phyloP scores from a whole-genome alignment of 2,329 filamentous ascomycete genomes.

The Pyrenophora graminea region DNA sequence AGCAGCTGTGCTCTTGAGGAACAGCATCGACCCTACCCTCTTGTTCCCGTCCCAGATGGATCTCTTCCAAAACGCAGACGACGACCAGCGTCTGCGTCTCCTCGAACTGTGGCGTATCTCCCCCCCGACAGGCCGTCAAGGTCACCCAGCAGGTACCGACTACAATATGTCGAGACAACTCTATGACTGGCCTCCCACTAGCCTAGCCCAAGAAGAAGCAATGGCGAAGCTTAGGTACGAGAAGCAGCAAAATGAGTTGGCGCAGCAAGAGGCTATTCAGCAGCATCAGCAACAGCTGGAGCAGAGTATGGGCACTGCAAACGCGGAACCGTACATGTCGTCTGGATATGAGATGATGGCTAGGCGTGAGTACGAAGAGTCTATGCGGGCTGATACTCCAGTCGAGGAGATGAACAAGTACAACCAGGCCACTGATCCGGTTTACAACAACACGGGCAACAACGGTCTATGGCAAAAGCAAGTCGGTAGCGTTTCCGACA shows the following conservation, averaged over 20 bases:
- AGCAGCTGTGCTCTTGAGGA: slow-evolving; percentile 63
- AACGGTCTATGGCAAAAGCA: slow-evolving; percentile 56
- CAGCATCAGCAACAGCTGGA: slow-evolving; percentile 35
- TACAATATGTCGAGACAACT: slow-evolving; percentile 50
- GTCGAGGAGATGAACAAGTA: slow-evolving; percentile 51
- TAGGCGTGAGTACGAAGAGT: slow-evolving; percentile 65
- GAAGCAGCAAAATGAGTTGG: slow-evolving; percentile 41
- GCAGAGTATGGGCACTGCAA: slow-evolving; percentile 34
- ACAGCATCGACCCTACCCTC: slow-evolving; percentile 70
- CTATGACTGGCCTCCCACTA: slow-evolving; percentile 60
- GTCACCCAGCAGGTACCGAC: slow-evolving; percentile 44
- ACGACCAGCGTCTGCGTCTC: slow-evolving; percentile 72
- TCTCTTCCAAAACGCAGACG: slow-evolving; percentile 76
- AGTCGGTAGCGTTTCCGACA: slow-evolving; percentile 49
- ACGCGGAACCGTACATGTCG: slow-evolving; percentile 79
- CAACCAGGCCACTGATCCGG: slow-evolving; percentile 67
- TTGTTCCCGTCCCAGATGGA: slow-evolving; percentile 76
- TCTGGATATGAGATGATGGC: slow-evolving; percentile 77
- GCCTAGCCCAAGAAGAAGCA: slow-evolving; percentile 59
- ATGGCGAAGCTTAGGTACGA: slow-evolving; percentile 65
- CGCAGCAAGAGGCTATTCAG: slow-evolving; percentile 35
- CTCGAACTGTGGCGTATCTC: slow-evolving; percentile 86
- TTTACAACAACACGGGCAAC: slow-evolving; percentile 57
- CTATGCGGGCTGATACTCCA: slow-evolving; percentile 39
- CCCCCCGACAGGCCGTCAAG: slow-evolving; percentile 59